phyloP scores from a whole-genome alignment of 2,329 filamentous ascomycete species.

The Cladosporium oxysporum region DNA sequence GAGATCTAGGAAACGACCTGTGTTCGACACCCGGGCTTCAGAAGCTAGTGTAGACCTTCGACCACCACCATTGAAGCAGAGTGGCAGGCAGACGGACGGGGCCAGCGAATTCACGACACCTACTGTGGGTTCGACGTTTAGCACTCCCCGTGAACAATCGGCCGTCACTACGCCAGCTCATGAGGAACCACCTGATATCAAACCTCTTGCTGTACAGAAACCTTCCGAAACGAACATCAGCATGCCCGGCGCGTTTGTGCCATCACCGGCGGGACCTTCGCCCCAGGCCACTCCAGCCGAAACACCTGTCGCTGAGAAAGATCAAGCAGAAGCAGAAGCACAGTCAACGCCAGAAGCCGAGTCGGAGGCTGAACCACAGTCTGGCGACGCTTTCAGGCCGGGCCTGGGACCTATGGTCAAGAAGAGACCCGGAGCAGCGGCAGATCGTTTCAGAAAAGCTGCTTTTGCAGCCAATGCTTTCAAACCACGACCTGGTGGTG shows the following conservation, averaged over 20 bases:
- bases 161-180: slow-evolving; percentile 14
- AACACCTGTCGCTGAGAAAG: slow-evolving; percentile 27
- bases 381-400: slow-evolving; percentile 62
- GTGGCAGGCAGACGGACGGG: slow-evolving; percentile 17
- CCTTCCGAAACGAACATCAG: slow-evolving; percentile 25
- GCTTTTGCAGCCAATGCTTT: slow-evolving; percentile 73
- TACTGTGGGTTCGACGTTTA: not conserved
- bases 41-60: slow-evolving; percentile 31
- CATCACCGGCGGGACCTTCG: slow-evolving; percentile 18
- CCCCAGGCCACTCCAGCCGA: slow-evolving; percentile 21
- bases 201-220: slow-evolving; percentile 21
- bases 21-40: slow-evolving; percentile 24
- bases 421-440: slow-evolving; percentile 63
- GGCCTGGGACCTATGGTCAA: slow-evolving; percentile 91
- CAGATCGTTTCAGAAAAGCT: slow-evolving; percentile 76
- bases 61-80: slow-evolving; percentile 34
- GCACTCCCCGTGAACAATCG: slow-evolving; percentile 4
- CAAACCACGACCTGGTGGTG: slow-evolving; percentile 84
- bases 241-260: slow-evolving; percentile 23
- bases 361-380: slow-evolving; percentile 27
- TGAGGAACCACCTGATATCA: slow-evolving; percentile 23
- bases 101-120: slow-evolving; percentile 22
- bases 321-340: slow-evolving; percentile 21
- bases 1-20: slow-evolving; percentile 27
- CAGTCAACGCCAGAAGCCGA: slow-evolving; percentile 22